phyloP scores from a whole-genome alignment of 257 asterid species.

The Solanum medicagineum region DNA sequence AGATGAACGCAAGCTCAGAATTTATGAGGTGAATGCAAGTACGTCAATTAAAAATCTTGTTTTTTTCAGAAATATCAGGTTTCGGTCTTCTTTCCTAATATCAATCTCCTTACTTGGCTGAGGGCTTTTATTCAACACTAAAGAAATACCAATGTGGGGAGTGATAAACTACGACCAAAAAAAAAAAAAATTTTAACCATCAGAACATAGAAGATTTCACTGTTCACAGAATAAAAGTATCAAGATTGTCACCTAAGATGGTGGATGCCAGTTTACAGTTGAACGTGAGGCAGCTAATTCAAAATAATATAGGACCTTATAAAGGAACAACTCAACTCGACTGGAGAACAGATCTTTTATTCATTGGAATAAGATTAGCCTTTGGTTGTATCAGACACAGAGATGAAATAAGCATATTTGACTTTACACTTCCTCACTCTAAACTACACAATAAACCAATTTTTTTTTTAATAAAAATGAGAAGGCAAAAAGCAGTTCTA shows the following conservation, averaged over 20 bases:
- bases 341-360: not conserved
- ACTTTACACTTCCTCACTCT: not conserved
- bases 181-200: not conserved
- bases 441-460: not conserved
- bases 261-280: not conserved
- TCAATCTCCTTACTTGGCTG: not conserved
- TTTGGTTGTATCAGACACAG: not conserved
- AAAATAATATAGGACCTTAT: not conserved
- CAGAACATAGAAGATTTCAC: not conserved
- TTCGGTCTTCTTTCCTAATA: not conserved
- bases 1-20: not conserved
- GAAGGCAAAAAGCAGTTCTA: not conserved
- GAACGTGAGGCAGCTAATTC: not conserved
- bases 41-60: not conserved
- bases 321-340: not conserved
- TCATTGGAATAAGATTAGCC: not conserved
- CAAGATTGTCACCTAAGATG: not conserved
- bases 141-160: not conserved
- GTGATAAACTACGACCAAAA: not conserved
- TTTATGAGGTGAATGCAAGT: not conserved
- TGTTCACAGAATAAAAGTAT: not conserved
- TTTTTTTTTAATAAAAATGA: not conserved
- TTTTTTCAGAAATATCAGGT: not conserved
- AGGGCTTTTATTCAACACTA: not conserved
- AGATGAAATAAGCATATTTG: not conserved